Evolutionary conservation across 352 stramenopile species (phyloP).

Genomic region (Bremia lactucae): DNA sequence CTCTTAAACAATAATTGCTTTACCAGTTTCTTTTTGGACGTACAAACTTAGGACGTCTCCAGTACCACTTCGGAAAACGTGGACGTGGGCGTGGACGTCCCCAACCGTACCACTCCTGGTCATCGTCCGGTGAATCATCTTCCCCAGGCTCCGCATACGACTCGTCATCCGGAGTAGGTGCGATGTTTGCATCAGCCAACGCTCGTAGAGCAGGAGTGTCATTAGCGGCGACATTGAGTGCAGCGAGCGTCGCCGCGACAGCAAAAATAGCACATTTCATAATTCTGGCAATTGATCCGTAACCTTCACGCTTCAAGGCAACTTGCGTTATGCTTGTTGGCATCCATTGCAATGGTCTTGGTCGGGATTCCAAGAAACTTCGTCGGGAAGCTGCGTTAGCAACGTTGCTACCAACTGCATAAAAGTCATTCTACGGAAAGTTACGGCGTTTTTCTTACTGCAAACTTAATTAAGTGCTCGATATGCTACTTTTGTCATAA

Average conservation of each 20-base stretch:
- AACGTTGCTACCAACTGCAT: background rate
- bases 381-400: background rate
- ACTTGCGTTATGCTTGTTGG: constrained; percentile 10
- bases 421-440: too few relatives aligned
- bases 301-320: constrained; percentile 5
- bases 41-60: background rate
- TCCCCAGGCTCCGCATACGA: constrained; percentile 1
- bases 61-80: background rate
- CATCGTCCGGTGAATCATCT: constrained; percentile 2
- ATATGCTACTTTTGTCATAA: constrained; percentile 18
- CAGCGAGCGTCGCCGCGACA: constrained; percentile 10
- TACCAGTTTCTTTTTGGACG: too few relatives aligned
- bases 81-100: background rate
- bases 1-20: too few relatives aligned
- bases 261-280: constrained; percentile 17
- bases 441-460: too few relatives aligned
- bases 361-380: background rate
- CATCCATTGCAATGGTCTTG: background rate
- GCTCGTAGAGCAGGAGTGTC: constrained; percentile 12
- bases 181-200: constrained; percentile 4
- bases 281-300: constrained; percentile 3
- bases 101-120: constrained; percentile 5
- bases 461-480: background rate
- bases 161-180: constrained; percentile 1
- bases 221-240: constrained; percentile 4